These are phyloP conservation scores for Gymnopilus junonius DNA, from an alignment of 768 basidiomycete genomes.

Conservation along the genomic window DNA sequence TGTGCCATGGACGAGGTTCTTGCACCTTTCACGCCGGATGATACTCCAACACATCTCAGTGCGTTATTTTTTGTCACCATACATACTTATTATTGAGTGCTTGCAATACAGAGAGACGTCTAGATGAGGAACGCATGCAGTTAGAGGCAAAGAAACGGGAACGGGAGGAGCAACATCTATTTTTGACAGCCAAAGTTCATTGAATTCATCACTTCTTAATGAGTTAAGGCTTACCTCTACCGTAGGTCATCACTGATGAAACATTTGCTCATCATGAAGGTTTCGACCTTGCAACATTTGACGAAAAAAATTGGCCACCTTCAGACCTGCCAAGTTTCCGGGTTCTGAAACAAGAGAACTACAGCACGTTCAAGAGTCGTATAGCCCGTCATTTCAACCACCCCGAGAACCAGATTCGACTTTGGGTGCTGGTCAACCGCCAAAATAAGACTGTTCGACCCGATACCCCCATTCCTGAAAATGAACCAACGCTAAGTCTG, in stretches of 20 bases:
- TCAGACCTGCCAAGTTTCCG: conserved; percentile 95
- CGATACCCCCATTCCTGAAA: conserved; percentile 95
- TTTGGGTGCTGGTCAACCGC: conserved; percentile 98
- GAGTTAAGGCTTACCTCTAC: not conserved
- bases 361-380: conserved; percentile 88
- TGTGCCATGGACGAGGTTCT: conserved; percentile 81
- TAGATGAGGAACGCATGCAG: conserved; percentile 93
- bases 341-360: conserved; percentile 93
- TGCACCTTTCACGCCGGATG: conserved; percentile 87
- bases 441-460: conserved; percentile 99
- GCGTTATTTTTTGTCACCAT: conserved; percentile 34
- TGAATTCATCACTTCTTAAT: not conserved
- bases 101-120: conserved; percentile 68
- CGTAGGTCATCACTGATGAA: conserved; percentile 91
- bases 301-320: conserved; percentile 96
- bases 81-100: not conserved
- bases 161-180: conserved; percentile 97
- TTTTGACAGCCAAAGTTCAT: conserved; percentile 89
- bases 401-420: conserved; percentile 84
- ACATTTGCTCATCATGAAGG: conserved; percentile 95
- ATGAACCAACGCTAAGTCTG: conserved; percentile 86
- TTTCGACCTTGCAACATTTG: conserved; percentile 96
- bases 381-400: conserved; percentile 88
- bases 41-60: conserved; percentile 96
- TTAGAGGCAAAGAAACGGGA: conserved; percentile 94